These are phyloP conservation scores for Heliophila coronopifolia DNA, from an alignment of 441 rosid genomes.

Conservation along the genomic window DNA sequence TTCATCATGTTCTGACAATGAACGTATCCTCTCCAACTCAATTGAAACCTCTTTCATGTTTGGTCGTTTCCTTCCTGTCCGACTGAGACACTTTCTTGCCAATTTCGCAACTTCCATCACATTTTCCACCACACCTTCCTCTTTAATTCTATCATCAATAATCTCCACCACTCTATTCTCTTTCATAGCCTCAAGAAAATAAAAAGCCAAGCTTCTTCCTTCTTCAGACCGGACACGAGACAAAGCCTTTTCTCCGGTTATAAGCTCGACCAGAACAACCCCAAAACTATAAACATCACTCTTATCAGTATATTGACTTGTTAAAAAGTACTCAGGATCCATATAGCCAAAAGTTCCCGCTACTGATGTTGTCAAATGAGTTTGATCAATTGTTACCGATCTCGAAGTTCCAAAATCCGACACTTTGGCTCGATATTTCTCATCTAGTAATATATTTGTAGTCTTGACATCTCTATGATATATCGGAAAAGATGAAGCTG, in stretches of 20 bases:
- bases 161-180: conserved; percentile 19
- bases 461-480: conserved; percentile 30
- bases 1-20: conserved; percentile 16
- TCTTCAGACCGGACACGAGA: conserved; percentile 5
- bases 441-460: conserved; percentile 25
- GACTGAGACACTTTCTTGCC: conserved; percentile 28
- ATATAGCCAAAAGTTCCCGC: conserved; percentile 32
- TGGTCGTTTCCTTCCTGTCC: conserved; percentile 33
- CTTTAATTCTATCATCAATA: conserved; percentile 23
- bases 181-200: conserved; percentile 17
- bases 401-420: conserved; percentile 31
- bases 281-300: conserved; percentile 28
- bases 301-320: conserved; percentile 25
- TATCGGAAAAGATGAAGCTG: conserved; percentile 21
- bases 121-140: conserved; percentile 29
- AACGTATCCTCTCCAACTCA: conserved; percentile 28
- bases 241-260: conserved; percentile 16
- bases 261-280: conserved; percentile 22
- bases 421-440: conserved; percentile 18
- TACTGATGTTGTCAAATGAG: conserved; percentile 31
- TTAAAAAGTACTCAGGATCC: conserved; percentile 32
- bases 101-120: conserved; percentile 27
- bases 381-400: conserved; percentile 24
- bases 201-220: conserved; percentile 21
- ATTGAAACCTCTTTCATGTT: conserved; percentile 31